phyloP scores from a whole-genome alignment of 495 filamentous ascomycete species.

The Aspergillus heteromorphus region DNA sequence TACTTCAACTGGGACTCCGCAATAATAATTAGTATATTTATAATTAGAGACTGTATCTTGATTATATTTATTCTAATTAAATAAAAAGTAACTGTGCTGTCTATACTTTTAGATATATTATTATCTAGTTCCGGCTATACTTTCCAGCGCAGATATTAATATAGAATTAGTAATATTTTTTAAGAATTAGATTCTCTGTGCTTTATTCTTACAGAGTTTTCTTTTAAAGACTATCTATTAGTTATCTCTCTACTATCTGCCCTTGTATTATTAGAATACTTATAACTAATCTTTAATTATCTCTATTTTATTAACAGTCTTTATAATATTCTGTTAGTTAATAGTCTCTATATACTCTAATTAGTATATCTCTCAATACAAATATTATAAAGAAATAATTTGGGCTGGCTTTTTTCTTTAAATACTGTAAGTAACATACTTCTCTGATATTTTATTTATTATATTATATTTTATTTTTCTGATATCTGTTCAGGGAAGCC shows the following conservation, averaged over 20 bases:
- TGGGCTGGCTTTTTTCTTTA: constrained; percentile 50
- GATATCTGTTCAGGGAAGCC: constrained; percentile 31
- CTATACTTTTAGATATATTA: constrained; percentile 55
- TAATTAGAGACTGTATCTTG: constrained; percentile 42
- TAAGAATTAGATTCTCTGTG: constrained; percentile 44
- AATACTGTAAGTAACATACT: constrained; percentile 39
- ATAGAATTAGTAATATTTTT: constrained; percentile 44
- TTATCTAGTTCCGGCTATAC: not conserved
- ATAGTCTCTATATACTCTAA: constrained; percentile 48
- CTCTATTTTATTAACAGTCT: constrained; percentile 45
- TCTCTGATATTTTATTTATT: not conserved
- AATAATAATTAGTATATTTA: constrained; percentile 58
- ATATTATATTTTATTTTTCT: not conserved
- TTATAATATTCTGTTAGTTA: constrained; percentile 50
- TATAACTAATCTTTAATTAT: constrained; percentile 45
- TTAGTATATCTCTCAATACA: constrained; percentile 50
- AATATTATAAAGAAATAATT: constrained; percentile 54
- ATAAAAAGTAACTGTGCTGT: constrained; percentile 52
- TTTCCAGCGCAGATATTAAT: constrained; percentile 12
- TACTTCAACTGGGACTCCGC: constrained; percentile 57
- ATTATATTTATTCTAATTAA: constrained; percentile 51
- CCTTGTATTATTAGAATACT: constrained; percentile 51
- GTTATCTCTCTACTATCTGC: constrained; percentile 48
- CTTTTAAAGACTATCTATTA: constrained; percentile 57
- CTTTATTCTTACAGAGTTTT: constrained; percentile 56